Evolutionary conservation across 192 early-diverging fungal species (phyloP), one percentile per base, ranked within the genome.

Genomic region (Irineochytrium annulatum): DNA sequence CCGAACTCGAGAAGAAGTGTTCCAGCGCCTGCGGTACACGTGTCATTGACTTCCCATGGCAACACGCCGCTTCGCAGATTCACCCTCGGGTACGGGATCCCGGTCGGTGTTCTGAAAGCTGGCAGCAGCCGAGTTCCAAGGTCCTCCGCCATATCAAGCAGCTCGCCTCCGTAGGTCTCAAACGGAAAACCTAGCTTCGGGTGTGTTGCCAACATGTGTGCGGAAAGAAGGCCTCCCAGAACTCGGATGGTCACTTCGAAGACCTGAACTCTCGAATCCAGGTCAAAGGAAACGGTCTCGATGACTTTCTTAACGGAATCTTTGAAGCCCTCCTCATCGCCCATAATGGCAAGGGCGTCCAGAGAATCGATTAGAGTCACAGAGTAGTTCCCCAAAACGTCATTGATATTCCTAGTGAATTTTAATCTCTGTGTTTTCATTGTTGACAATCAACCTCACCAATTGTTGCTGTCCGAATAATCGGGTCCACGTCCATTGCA

Each of bases 221-320:
- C 95, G 4, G 92, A 91, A 3, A 98, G 63, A 59, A 97, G 76
- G 3, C 87, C 91, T 1, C 95, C 95, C 13, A 98, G 71, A 45
- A 90, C 81, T 26, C 95, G 76, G 52, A 98, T 98, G 33, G 91
- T 95, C 26, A 88, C 81, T 74, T 98, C 95, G 78, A 98, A 98
- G 11, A 97, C 91, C 71, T 95, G 92, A 3, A 98, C 91, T 46
- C 88, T 81, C 51, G 79, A 86, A 72, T 98, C 86, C 59, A 86
- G 75, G 68, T 95, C 77, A 65, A 95, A 95, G 24, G 74, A 65
- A 0, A 91, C 79, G 19, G 82, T 70, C 28, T 87, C 60, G 34
- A 89, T 76, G 26, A 85, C 81, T 32, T 82, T 69, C 8, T 65
- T 56, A 26, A 92, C 81, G 14, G 85, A 83, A 27, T 79, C 29